These are phyloP conservation scores for Hortiboletus campestris DNA, from an alignment of 768 basidiomycete genomes.

Conservation along the genomic window DNA sequence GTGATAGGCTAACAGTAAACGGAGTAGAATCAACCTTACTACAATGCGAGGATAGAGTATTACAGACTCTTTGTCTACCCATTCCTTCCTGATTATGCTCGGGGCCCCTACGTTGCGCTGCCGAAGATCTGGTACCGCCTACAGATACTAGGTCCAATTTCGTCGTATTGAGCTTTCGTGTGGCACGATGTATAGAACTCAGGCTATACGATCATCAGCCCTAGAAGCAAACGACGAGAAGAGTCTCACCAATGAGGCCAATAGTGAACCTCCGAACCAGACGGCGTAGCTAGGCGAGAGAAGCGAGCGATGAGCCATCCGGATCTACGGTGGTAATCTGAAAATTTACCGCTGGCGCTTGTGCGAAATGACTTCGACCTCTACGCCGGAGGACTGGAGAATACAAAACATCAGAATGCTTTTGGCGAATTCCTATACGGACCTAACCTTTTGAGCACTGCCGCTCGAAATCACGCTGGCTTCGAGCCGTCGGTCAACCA, in stretches of 20 bases:
- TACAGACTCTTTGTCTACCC: neutral
- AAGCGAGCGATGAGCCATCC: conserved; percentile 7
- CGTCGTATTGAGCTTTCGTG: conserved; percentile 92
- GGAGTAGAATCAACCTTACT: neutral
- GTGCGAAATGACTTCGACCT: conserved; percentile 98
- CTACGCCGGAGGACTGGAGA: conserved; percentile 86
- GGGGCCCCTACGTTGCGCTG: conserved; percentile 60
- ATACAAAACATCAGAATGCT: conserved; percentile 1
- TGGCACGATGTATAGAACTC: conserved; percentile 95
- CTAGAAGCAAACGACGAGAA: neutral
- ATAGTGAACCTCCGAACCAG: conserved; percentile 95
- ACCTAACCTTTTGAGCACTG: conserved; percentile 65
- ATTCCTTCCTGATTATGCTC: neutral
- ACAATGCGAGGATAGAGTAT: neutral
- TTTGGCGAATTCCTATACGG: neutral
- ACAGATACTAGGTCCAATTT: conserved; percentile 89
- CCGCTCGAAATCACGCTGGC: conserved; percentile 73
- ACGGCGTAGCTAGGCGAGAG: conserved; percentile 70
- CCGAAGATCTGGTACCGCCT: conserved; percentile 93
- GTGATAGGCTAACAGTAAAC: neutral
- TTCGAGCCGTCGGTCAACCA: conserved; percentile 89
- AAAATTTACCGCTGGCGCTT: conserved; percentile 81
- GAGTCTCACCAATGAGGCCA: conserved; percentile 80
- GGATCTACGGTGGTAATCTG: neutral
- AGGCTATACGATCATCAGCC: conserved; percentile 49